These are phyloP conservation scores for Phialocephala subalpina DNA, from an alignment of 2,329 filamentous ascomycete species.

Conservation along the genomic window DNA sequence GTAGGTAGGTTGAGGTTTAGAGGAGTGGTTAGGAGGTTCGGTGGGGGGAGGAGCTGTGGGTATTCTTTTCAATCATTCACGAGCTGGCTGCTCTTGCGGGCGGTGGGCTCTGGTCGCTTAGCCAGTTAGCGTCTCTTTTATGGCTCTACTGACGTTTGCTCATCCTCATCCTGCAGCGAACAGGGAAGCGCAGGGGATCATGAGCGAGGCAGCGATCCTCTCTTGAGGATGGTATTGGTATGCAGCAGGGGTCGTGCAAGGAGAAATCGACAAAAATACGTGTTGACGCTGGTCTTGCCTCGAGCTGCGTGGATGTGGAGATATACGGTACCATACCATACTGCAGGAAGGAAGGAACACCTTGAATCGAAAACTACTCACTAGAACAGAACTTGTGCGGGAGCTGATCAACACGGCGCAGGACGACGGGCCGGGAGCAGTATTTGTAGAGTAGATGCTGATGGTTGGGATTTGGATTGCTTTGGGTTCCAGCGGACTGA, in stretches of 20 bases:
- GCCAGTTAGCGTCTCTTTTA: constrained; percentile 23
- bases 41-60: background rate
- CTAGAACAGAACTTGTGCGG: background rate
- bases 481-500: background rate
- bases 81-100: constrained; percentile 11
- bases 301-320: background rate
- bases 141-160: constrained; percentile 34
- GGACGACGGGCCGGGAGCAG: background rate
- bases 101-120: constrained; percentile 29
- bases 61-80: constrained; percentile 23
- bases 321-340: background rate
- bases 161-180: constrained; percentile 25
- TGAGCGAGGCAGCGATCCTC: constrained; percentile 2
- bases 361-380: background rate
- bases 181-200: constrained; percentile 20
- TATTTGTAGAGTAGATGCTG: constrained; percentile 1
- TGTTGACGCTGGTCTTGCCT: constrained; percentile 4
- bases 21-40: background rate
- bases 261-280: background rate
- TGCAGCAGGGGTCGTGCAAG: constrained; percentile 10
- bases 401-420: background rate
- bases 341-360: background rate
- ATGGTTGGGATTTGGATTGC: too few relatives aligned
- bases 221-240: background rate
- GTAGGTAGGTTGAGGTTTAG: constrained; percentile 7